Conservation (phyloP, 1,284 basidiomycete genomes). For the Mycocalia duriaeana region DNA sequence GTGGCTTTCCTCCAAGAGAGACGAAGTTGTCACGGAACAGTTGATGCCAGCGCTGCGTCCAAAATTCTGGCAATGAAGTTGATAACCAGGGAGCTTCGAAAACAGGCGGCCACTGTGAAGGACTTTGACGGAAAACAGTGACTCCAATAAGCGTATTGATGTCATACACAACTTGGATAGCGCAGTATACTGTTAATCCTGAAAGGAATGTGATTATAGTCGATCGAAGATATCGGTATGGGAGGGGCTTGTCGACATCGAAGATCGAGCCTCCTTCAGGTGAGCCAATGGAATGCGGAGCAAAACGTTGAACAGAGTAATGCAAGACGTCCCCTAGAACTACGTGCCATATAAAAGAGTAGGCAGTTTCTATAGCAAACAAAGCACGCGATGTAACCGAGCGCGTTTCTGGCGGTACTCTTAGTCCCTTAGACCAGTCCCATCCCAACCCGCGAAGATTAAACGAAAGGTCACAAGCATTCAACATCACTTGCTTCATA, state of each 20-base stretch:
- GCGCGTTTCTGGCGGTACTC: constrained; percentile 38
- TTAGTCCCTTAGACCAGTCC: constrained; percentile 42
- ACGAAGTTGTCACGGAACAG: constrained; percentile 43
- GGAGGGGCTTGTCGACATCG: constrained; percentile 35
- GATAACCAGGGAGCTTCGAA: constrained; percentile 41
- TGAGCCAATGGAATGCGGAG: constrained; percentile 29
- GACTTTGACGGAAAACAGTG: constrained; percentile 31
- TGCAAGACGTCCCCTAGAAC: constrained; percentile 38
- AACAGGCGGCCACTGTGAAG: constrained; percentile 41
- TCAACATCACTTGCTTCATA: constrained; percentile 19
- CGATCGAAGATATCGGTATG: constrained; percentile 39
- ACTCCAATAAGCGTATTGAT: constrained; percentile 37
- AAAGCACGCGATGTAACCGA: constrained; percentile 26
- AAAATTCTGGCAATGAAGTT: constrained; percentile 44
- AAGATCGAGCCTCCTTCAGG: constrained; percentile 46
- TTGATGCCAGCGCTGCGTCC: constrained; percentile 51
- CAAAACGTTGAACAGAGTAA: constrained; percentile 34
- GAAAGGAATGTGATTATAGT: constrained; percentile 34
- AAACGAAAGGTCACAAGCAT: constrained; percentile 42
- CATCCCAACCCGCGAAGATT: constrained; percentile 53
- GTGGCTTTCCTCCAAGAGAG: constrained; percentile 33
- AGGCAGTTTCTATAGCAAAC: constrained; percentile 32
- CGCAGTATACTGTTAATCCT: constrained; percentile 35
- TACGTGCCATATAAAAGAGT: constrained; percentile 31
- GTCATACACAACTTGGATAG: constrained; percentile 41